These are phyloP conservation scores for Aspergillus bertholletiae DNA, from an alignment of 495 filamentous ascomycete genomes.

Conservation along the genomic window DNA sequence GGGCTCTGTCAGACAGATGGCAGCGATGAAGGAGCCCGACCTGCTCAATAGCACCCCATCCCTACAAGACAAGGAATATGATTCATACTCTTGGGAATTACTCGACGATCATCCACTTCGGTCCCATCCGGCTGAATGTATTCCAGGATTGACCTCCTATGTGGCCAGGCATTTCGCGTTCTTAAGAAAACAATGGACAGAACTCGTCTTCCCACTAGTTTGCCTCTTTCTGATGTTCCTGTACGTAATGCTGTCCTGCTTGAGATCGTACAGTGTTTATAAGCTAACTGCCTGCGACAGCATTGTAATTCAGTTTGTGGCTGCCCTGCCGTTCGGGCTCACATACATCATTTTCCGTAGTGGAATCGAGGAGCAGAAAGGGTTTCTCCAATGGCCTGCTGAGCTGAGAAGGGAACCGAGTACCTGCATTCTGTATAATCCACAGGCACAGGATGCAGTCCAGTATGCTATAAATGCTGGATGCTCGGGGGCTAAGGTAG, in stretches of 20 bases:
- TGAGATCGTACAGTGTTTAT: too few species aligned
- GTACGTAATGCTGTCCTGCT: too few species aligned
- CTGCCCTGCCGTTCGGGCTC: slow-evolving; percentile 11
- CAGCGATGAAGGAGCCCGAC: neutral
- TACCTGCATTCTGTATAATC: slow-evolving; percentile 66
- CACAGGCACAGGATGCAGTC: slow-evolving; percentile 61
- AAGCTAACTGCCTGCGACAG: neutral
- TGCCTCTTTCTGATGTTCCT: slow-evolving; percentile 30
- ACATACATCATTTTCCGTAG: slow-evolving; percentile 13
- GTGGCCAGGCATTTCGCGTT: slow-evolving; percentile 13
- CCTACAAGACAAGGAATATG: slow-evolving; percentile 17
- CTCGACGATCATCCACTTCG: slow-evolving; percentile 40
- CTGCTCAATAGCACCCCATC: slow-evolving; percentile 1
- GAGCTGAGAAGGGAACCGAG: slow-evolving; percentile 31
- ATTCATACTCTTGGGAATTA: slow-evolving; percentile 32
- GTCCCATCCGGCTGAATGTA: slow-evolving; percentile 34
- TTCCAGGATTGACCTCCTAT: slow-evolving; percentile 22
- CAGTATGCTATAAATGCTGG: slow-evolving; percentile 47
- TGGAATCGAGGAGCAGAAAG: neutral
- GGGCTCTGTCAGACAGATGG: neutral
- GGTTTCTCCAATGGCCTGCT: slow-evolving; percentile 12
- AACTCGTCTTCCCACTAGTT: slow-evolving; percentile 18
- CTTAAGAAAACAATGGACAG: slow-evolving; percentile 18
- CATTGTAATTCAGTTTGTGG: slow-evolving; percentile 19
- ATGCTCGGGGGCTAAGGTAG: slow-evolving; percentile 69